A percentile compares a stretch with the other conserved stretches of the same genome.
Evolutionary conservation across 2,329 filamentous ascomycete species (phyloP).

Genomic region (Penicillium thymicola): DNA sequence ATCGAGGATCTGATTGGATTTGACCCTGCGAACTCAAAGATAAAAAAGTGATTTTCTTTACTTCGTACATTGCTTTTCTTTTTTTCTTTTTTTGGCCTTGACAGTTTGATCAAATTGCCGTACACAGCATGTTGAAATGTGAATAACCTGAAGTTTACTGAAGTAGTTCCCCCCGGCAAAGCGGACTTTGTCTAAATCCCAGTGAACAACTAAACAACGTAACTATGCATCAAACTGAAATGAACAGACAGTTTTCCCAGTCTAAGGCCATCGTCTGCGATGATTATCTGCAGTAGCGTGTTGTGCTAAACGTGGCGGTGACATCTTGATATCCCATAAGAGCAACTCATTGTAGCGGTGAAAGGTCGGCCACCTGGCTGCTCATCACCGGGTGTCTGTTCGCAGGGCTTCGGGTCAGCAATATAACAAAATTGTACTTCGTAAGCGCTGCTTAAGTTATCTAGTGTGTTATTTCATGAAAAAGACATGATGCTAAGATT

Average conservation of each 20-base stretch:
- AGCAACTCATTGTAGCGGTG: conserved; percentile 22
- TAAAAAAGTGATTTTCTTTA: background rate
- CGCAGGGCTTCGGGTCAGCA: background rate
- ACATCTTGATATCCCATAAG: conserved; percentile 15
- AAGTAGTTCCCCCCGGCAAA: background rate
- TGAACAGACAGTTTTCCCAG: background rate
- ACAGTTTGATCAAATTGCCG: background rate
- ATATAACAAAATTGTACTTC: background rate
- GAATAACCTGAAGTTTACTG: background rate
- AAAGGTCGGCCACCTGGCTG: conserved; percentile 12
- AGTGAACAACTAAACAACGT: background rate
- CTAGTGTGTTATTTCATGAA: background rate
- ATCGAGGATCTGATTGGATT: conserved; percentile 12
- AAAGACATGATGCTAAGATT: background rate
- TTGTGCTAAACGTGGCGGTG: conserved; percentile 24
- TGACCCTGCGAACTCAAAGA: background rate
- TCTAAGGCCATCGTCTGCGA: background rate
- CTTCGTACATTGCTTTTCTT: background rate
- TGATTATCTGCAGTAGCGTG: conserved; percentile 23
- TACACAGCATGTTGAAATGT: conserved; percentile 3
- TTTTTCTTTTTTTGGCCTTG: background rate
- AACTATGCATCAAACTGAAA: conserved; percentile 1
- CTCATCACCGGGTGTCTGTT: background rate
- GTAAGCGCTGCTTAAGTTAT: background rate
- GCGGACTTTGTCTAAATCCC: background rate